Evolutionary conservation across 208 protist genomes (phyloP).

Genomic region (Crithidia mellificae): DNA sequence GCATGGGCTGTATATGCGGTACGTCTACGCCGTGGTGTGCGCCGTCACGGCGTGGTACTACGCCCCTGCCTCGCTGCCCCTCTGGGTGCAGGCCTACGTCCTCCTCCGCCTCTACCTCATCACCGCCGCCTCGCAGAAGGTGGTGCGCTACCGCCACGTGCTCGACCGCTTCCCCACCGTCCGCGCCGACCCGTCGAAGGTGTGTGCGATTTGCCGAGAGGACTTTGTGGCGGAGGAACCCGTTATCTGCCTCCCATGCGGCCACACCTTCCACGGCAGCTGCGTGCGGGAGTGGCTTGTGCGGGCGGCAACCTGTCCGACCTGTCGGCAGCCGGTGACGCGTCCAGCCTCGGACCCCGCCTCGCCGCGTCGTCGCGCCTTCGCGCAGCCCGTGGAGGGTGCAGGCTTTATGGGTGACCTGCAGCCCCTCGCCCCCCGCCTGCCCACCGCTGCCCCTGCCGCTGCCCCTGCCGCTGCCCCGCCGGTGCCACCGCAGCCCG

Average conservation of each 20-base stretch:
- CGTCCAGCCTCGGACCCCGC: too few species aligned
- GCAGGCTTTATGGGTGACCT: constrained; percentile 26
- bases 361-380: background rate
- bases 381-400: background rate
- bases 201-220: constrained; percentile 82
- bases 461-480: constrained; percentile 4
- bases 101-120: constrained; percentile 45
- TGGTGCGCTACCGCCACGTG: constrained; percentile 47
- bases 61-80: constrained; percentile 34
- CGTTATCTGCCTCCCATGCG: constrained; percentile 75
- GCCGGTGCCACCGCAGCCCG: background rate
- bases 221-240: constrained; percentile 35
- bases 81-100: constrained; percentile 57
- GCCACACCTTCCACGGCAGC: constrained; percentile 77
- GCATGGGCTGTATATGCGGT: constrained; percentile 40
- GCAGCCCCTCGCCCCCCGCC: constrained; percentile 36
- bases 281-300: constrained; percentile 84
- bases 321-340: constrained; percentile 61
- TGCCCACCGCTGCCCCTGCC: constrained; percentile 12
- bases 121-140: constrained; percentile 18
- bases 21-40: constrained; percentile 31
- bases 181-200: constrained; percentile 26
- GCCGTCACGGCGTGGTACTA: constrained; percentile 47
- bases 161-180: constrained; percentile 58
- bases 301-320: constrained; percentile 55